Evolutionary conservation across 2,329 filamentous ascomycete species (phyloP), one percentile per base, ranked within the genome.

Genomic region (Talaromyces pinophilus): DNA sequence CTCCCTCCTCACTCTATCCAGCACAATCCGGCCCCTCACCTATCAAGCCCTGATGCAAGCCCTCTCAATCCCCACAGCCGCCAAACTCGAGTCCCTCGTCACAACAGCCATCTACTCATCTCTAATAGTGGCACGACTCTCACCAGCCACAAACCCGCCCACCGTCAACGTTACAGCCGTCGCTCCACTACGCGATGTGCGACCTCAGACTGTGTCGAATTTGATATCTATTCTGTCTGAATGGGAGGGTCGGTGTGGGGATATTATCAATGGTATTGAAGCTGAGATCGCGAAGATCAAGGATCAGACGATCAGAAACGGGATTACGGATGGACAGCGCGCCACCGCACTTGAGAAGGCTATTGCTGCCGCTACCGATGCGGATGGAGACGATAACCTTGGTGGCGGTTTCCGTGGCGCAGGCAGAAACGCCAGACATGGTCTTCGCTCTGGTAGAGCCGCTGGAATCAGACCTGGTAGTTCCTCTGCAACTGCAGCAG

Each of bases 51-150:
- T 98, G 25, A 87, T 89, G 72, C 70, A 77, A 6, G 83, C 85
- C 0, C 87, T 99, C 54, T 87, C 85, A 64, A 87, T 98, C 17
- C 74, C 85, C 35, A 87, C 86, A 40, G 76, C 86, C 28, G 85
- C 90, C 50, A 87, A 91, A 54, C 87, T 99, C 64, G 95, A 99
- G 82, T 87, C 90, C 70, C 87, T 97, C 67, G 88, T 98, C 71
- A 95, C 94, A 71, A 88, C 88, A 44, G 91, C 93, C 72, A 90
- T 97, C 75, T 98, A 97, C 81, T 88, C 90, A 5, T 91, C 90
- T 48, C 86, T 99, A 1, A 81, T 99, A 59, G 85, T 87, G 46
- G 94, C 90, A 6, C 93, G 92, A 48, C 89, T 99, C 65, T 93
- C 97, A 75, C 93, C 95, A 3, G 92, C 97, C 75, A 92, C 93